Conservation (phyloP, 2,329 filamentous ascomycete species). For the Talaromyces sp. region DNA sequence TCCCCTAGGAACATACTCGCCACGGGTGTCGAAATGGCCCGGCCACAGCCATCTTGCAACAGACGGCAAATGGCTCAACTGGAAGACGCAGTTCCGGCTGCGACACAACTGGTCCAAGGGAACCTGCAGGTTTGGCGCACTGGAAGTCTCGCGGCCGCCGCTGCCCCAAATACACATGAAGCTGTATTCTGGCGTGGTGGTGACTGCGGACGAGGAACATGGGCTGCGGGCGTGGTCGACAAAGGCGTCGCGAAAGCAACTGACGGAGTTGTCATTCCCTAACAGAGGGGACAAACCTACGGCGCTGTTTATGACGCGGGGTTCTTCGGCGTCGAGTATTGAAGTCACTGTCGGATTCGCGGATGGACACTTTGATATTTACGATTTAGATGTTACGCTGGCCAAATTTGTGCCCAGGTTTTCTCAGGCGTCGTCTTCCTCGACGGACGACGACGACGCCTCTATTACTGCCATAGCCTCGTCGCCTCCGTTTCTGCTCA, state of each 20-base stretch:
- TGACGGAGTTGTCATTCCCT: constrained; percentile 49
- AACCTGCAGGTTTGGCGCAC: constrained; percentile 72
- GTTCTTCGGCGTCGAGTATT: constrained; percentile 39
- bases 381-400: constrained; percentile 50
- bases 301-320: constrained; percentile 19
- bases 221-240: constrained; percentile 77
- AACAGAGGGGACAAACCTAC: constrained; percentile 61
- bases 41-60: constrained; percentile 54
- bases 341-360: constrained; percentile 65
- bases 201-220: constrained; percentile 65
- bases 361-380: constrained; percentile 68
- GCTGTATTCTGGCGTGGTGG: constrained; percentile 68
- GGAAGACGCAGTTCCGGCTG: constrained; percentile 85
- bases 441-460: constrained; percentile 31
- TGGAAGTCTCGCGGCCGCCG: constrained; percentile 55
- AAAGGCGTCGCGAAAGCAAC: constrained; percentile 53
- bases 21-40: constrained; percentile 56
- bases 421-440: constrained; percentile 55
- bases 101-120: constrained; percentile 88
- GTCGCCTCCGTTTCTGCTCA: constrained; percentile 69
- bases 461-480: constrained; percentile 66
- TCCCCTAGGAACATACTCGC: constrained; percentile 43
- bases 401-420: constrained; percentile 49
- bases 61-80: constrained; percentile 53
- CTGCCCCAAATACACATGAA: constrained; percentile 66